Percentiles rank a stretch among this genome's conserved stretches.
These are phyloP conservation scores for Hebeloma cylindrosporum DNA, from an alignment of 768 basidiomycete genomes.

Conservation along the genomic window DNA sequence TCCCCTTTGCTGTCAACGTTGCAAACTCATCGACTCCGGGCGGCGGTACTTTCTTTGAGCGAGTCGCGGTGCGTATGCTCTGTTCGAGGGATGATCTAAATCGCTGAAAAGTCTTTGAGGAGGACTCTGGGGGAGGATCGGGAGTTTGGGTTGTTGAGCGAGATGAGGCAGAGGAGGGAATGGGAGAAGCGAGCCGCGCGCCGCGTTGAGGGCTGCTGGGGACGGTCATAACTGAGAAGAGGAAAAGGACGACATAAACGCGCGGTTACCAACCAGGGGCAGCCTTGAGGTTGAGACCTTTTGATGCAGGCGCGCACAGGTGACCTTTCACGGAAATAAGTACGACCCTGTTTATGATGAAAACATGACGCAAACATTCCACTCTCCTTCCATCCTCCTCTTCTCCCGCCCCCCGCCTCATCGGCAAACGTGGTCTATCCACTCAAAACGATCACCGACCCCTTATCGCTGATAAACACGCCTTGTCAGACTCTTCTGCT, in stretches of 20 bases:
- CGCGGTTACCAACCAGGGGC: no score
- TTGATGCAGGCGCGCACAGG: no score
- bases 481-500: no score
- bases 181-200: constrained; percentile 33
- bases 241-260: no score
- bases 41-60: constrained; percentile 47
- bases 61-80: constrained; percentile 61
- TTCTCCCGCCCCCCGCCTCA: not conserved
- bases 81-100: constrained; percentile 69
- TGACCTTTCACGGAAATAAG: no score
- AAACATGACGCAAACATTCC: constrained; percentile 6
- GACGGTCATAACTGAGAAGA: no score
- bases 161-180: constrained; percentile 44
- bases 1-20: constrained; percentile 30
- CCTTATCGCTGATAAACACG: no score
- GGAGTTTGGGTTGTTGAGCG: constrained; percentile 31
- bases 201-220: no score
- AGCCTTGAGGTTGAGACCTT: no score
- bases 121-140: constrained; percentile 36
- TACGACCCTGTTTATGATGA: constrained; percentile 2
- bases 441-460: no score
- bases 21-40: constrained; percentile 42
- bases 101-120: constrained; percentile 58
- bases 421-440: not conserved
- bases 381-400: not conserved